Percentiles rank a stretch among this genome's conserved stretches.
Conservation (phyloP, 108 stramenopile species). For the Discostella stelligeroides region DNA sequence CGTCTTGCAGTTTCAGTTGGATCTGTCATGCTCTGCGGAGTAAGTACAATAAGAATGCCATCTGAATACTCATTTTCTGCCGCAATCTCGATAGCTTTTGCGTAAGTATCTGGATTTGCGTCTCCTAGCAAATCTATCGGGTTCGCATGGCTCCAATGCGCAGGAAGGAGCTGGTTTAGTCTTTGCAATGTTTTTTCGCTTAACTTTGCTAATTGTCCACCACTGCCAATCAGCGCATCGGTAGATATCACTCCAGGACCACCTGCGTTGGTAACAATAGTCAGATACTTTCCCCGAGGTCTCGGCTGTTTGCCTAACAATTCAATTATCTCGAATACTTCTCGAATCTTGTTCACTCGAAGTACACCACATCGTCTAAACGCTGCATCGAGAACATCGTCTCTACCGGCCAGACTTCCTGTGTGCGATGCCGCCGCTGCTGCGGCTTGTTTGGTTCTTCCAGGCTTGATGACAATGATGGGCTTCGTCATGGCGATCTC, state of each 20-base stretch:
- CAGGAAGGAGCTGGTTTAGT: conserved; percentile 34
- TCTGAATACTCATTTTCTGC: conserved; percentile 26
- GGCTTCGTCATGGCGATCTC: conserved; percentile 48
- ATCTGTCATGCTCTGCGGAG: conserved; percentile 53
- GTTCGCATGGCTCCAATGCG: conserved; percentile 39
- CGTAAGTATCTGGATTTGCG: conserved; percentile 33
- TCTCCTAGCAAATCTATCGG: conserved; percentile 51
- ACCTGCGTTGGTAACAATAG: conserved; percentile 51
- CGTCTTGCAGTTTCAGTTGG: conserved; percentile 34
- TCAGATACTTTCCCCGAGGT: conserved; percentile 36
- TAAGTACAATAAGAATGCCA: conserved; percentile 45
- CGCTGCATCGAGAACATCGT: conserved; percentile 47
- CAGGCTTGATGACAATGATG: conserved; percentile 46
- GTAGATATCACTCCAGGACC: conserved; percentile 43
- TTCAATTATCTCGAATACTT: conserved; percentile 49
- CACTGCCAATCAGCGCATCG: conserved; percentile 41
- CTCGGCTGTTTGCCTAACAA: conserved; percentile 43
- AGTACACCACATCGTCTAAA: conserved; percentile 44
- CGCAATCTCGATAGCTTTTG: conserved; percentile 35
- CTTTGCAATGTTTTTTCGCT: conserved; percentile 37
- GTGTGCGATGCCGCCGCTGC: conserved; percentile 42
- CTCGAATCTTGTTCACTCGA: conserved; percentile 41
- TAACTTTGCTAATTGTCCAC: conserved; percentile 39
- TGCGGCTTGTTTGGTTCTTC: conserved; percentile 31
- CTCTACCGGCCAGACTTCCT: conserved; percentile 37